Conservation (phyloP, 441 rosid genomes). For the Flueggea neowawraea region DNA sequence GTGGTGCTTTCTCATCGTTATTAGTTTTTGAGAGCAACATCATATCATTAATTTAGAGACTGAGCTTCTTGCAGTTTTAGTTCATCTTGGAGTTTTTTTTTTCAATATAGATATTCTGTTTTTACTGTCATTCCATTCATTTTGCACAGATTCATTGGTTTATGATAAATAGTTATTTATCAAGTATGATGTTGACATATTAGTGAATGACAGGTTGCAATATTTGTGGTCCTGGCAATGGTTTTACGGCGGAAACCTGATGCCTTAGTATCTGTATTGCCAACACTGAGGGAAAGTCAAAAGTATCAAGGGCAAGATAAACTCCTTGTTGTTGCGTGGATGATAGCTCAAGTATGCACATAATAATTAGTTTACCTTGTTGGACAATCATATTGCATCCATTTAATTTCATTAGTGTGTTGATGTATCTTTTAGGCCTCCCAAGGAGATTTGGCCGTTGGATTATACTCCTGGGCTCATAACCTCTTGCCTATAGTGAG, state of each 20-base stretch:
- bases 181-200: constrained; percentile 4
- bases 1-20: no score
- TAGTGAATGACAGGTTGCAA: constrained; percentile 64
- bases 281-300: constrained; percentile 55
- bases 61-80: no score
- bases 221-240: constrained; percentile 82
- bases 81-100: no score
- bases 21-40: no score
- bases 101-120: no score
- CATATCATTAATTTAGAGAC: no score
- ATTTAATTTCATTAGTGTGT: background rate
- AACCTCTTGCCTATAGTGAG: constrained; percentile 53
- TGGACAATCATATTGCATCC: background rate
- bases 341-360: constrained; percentile 67
- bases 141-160: background rate
- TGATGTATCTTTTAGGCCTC: constrained; percentile 44
- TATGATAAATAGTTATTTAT: background rate
- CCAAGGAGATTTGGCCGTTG: constrained; percentile 76
- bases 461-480: constrained; percentile 69
- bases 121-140: no score
- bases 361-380: background rate
- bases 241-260: constrained; percentile 87
- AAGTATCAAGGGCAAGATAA: constrained; percentile 92
- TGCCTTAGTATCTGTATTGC: constrained; percentile 54
- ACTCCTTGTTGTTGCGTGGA: constrained; percentile 73